phyloP scores from a whole-genome alignment of 495 filamentous ascomycete genomes.

The Daldinia loculata region DNA sequence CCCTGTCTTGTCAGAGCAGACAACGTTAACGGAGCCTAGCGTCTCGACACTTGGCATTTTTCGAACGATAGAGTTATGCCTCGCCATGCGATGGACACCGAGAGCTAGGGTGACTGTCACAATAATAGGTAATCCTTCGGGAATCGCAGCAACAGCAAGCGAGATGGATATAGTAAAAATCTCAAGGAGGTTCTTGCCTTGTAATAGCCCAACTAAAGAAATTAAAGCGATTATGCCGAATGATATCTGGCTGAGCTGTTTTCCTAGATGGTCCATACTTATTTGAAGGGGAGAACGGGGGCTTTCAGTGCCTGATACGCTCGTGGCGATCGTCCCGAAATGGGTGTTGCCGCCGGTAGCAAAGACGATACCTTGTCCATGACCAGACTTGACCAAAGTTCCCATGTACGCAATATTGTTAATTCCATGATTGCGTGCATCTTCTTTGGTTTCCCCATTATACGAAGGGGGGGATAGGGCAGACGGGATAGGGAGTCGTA shows the following conservation, averaged over 20 bases:
- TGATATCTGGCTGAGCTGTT: constrained; percentile 93
- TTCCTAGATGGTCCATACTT: constrained; percentile 95
- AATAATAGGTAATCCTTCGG: constrained; percentile 96
- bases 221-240: constrained; percentile 95
- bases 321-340: constrained; percentile 95
- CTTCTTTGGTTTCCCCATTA: constrained; percentile 42
- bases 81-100: constrained; percentile 94
- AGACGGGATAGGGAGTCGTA: constrained; percentile 52
- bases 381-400: constrained; percentile 93
- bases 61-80: constrained; percentile 90
- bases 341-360: constrained; percentile 91
- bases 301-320: constrained; percentile 91
- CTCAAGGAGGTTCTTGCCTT: constrained; percentile 88
- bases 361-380: constrained; percentile 95
- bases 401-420: constrained; percentile 98
- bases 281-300: constrained; percentile 91
- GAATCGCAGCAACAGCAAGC: constrained; percentile 94
- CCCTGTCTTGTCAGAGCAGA: constrained; percentile 98
- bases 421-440: constrained; percentile 41
- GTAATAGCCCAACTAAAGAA: constrained; percentile 84
- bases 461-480: constrained; percentile 41
- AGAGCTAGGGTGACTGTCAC: constrained; percentile 96
- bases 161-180: constrained; percentile 99
- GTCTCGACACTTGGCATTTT: constrained; percentile 97
- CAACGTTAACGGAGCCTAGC: constrained; percentile 96